phyloP scores from a whole-genome alignment of 1,284 basidiomycete genomes.

The Tylopilus microsporus region DNA sequence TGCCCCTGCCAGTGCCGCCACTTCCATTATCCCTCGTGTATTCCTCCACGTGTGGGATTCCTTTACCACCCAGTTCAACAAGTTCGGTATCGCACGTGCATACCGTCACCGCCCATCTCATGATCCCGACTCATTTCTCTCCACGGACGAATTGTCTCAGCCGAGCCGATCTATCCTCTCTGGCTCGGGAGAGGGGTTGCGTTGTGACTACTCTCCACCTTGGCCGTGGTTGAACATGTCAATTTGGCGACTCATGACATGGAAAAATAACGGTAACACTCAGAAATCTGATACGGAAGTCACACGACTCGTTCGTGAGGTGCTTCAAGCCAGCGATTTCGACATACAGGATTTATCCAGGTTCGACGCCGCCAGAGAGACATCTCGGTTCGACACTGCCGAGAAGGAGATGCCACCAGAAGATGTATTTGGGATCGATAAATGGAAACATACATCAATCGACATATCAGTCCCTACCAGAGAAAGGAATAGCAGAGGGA shows the following conservation, averaged over 20 bases:
- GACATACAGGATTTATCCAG: background rate
- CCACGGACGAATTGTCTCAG: too few relatives aligned
- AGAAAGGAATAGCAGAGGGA: background rate
- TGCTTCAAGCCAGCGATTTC: background rate
- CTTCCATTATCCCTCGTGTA: too few relatives aligned
- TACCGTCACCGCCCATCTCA: too few relatives aligned
- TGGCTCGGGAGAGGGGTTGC: too few relatives aligned
- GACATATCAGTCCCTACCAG: background rate
- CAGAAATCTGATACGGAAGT: conserved; percentile 2
- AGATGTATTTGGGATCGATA: background rate
- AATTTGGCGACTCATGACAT: background rate
- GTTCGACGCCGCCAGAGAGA: background rate
- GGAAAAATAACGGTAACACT: background rate
- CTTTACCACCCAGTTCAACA: too few relatives aligned
- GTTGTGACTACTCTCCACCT: background rate
- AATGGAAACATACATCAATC: background rate
- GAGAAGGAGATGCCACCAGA: background rate
- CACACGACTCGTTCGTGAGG: background rate
- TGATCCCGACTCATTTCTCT: too few relatives aligned
- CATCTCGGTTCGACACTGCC: background rate
- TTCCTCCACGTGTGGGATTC: too few relatives aligned
- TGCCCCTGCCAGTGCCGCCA: too few relatives aligned
- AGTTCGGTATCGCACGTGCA: too few relatives aligned
- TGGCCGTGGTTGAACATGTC: background rate
- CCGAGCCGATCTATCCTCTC: too few relatives aligned